These are phyloP conservation scores for Talaromyces sp. DNA, from an alignment of 2,329 filamentous ascomycete genomes.

Conservation along the genomic window DNA sequence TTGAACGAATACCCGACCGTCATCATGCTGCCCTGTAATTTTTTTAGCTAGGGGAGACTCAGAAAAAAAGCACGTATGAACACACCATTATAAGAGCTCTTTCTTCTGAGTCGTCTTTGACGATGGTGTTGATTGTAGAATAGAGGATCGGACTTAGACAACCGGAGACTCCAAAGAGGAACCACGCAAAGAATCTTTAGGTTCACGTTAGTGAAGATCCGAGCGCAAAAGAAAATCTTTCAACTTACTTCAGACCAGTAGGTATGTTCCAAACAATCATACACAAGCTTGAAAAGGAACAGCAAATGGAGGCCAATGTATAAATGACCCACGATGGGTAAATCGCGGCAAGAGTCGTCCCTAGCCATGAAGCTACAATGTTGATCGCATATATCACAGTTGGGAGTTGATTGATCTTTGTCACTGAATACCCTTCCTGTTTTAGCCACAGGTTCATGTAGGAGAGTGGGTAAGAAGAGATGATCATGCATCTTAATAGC, in stretches of 20 bases:
- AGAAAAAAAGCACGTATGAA: background rate
- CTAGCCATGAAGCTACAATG: slow-evolving; percentile 45
- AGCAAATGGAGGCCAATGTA: slow-evolving; percentile 35
- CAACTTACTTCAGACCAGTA: slow-evolving; percentile 38
- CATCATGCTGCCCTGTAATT: slow-evolving; percentile 39
- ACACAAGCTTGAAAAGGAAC: slow-evolving; percentile 41
- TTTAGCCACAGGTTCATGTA: slow-evolving; percentile 54
- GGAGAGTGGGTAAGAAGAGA: slow-evolving; percentile 38
- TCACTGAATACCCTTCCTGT: slow-evolving; percentile 43
- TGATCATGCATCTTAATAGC: slow-evolving; percentile 36
- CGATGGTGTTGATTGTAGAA: slow-evolving; percentile 40
- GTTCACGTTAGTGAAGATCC: background rate
- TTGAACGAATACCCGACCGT: slow-evolving; percentile 43
- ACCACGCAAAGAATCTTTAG: slow-evolving; percentile 38
- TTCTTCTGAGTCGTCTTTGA: slow-evolving; percentile 33
- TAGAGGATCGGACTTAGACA: slow-evolving; percentile 40
- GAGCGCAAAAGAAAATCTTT: background rate
- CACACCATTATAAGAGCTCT: slow-evolving; percentile 16
- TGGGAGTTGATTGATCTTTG: slow-evolving; percentile 47
- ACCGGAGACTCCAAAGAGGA: slow-evolving; percentile 34
- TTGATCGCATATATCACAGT: slow-evolving; percentile 46
- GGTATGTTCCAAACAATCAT: slow-evolving; percentile 50
- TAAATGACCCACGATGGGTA: slow-evolving; percentile 48
- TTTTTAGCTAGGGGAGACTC: slow-evolving; percentile 16
- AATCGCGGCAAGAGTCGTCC: slow-evolving; percentile 47